A percentile compares a stretch with the other conserved stretches of the same genome.
Conservation (phyloP, 2,329 filamentous ascomycete species). For the Lasiodiplodia sp. region DNA sequence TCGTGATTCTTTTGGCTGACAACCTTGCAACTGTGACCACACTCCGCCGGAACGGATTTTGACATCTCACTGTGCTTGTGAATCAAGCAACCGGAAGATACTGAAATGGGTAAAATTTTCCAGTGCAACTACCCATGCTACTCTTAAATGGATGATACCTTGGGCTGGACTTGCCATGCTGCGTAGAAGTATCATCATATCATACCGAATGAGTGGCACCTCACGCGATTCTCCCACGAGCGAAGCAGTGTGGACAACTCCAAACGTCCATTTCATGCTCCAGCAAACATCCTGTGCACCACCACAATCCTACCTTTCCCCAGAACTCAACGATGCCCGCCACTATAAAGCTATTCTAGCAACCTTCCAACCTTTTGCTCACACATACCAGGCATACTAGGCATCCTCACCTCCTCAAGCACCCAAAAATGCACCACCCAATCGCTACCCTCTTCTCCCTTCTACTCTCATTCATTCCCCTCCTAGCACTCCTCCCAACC, state of each 20-base stretch:
- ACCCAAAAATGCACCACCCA: not conserved
- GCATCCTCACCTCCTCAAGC: not conserved
- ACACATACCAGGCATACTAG: too few species aligned
- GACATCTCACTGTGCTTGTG: not conserved
- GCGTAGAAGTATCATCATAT: too few species aligned
- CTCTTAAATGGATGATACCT: too few species aligned
- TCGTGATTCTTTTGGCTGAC: too few species aligned
- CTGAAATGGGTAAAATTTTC: not conserved
- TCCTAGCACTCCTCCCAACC: not conserved
- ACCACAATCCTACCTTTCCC: not conserved
- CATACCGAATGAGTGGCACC: too few species aligned
- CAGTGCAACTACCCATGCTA: not conserved
- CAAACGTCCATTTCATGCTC: not conserved
- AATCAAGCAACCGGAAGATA: not conserved
- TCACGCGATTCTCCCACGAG: too few species aligned
- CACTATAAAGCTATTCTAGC: not conserved
- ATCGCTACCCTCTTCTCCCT: not conserved
- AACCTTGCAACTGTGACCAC: not conserved
- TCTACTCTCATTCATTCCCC: not conserved
- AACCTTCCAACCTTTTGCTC: not conserved
- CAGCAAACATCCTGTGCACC: not conserved
- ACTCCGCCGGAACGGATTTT: not conserved
- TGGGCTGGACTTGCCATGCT: too few species aligned
- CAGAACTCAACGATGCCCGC: not conserved
- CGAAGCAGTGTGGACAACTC: not conserved